A percentile compares a stretch with the other conserved stretches of the same genome.
These are phyloP conservation scores for Amanita thiersii DNA, from an alignment of 768 basidiomycete genomes.

Conservation along the genomic window DNA sequence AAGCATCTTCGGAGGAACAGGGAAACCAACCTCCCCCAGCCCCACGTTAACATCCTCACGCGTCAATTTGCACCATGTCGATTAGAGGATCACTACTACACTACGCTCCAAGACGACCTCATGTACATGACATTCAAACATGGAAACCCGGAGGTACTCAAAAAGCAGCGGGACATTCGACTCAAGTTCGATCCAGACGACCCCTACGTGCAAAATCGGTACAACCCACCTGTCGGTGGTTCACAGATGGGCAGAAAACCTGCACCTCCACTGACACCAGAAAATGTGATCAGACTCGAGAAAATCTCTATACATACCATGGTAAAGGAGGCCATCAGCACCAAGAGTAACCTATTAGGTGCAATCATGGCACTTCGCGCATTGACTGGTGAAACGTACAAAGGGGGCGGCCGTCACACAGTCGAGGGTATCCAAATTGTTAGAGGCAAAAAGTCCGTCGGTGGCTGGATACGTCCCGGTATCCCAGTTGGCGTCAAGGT, in stretches of 20 bases:
- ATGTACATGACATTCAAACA: conserved; percentile 95
- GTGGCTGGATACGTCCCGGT: conserved; percentile 79
- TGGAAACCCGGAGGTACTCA: conserved; percentile 40
- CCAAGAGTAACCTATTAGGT: conserved; percentile 68
- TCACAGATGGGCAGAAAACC: conserved; percentile 57
- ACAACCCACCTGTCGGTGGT: conserved; percentile 71
- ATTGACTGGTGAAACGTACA: conserved; percentile 74
- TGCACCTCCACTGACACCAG: conserved; percentile 55
- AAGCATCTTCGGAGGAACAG: conserved; percentile 38
- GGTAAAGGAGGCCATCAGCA: conserved; percentile 70
- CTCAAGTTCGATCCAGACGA: conserved; percentile 68
- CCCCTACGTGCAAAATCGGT: conserved; percentile 76
- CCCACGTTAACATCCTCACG: conserved; percentile 56
- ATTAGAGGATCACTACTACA: conserved; percentile 76
- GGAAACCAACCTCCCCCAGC: conserved; percentile 57
- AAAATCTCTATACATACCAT: conserved; percentile 82
- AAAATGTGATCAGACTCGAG: conserved; percentile 72
- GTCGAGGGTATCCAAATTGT: conserved; percentile 76
- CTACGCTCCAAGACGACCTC: conserved; percentile 76
- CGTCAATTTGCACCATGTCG: conserved; percentile 69
- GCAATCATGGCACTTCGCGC: conserved; percentile 84
- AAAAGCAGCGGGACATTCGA: conserved; percentile 48
- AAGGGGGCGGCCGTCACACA: conserved; percentile 64
- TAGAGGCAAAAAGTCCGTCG: conserved; percentile 57
- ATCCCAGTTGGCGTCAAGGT: conserved; percentile 85